Conservation (phyloP, 768 basidiomycete species). For the Galerina marginata region DNA sequence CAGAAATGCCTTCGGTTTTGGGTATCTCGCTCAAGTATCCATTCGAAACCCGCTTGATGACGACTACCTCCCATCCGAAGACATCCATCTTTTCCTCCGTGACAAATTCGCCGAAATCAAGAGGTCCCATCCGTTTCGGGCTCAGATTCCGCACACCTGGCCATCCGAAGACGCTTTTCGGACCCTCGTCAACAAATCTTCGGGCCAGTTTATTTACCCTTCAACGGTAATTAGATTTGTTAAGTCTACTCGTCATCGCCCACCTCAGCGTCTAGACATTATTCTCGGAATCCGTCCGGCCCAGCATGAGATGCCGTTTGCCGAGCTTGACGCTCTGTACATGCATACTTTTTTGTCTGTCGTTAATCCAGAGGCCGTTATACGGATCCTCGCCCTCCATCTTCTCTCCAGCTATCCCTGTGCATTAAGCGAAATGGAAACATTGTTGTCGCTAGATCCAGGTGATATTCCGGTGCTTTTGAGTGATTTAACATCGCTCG, state of each 20-base stretch:
- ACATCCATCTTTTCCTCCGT: slow-evolving; percentile 4
- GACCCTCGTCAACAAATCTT: not conserved
- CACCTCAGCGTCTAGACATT: not conserved
- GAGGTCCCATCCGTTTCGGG: slow-evolving; percentile 1
- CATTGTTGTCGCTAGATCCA: too few relatives aligned
- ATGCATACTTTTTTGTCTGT: not conserved
- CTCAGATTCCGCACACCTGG: not conserved
- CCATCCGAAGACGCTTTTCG: not conserved
- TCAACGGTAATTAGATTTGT: slow-evolving; percentile 1
- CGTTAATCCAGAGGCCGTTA: not conserved
- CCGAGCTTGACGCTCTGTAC: slow-evolving; percentile 11
- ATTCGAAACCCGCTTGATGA: slow-evolving; percentile 1
- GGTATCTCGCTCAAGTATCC: not conserved
- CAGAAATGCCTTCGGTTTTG: not conserved
- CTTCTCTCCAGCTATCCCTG: not conserved
- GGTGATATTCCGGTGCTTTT: too few relatives aligned
- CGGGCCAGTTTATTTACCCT: slow-evolving; percentile 12
- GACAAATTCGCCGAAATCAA: not conserved
- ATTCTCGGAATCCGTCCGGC: not conserved
- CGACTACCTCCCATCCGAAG: not conserved
- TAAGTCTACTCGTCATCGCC: not conserved
- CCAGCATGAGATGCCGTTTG: not conserved
- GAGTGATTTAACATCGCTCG: too few relatives aligned
- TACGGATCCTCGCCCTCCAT: not conserved
- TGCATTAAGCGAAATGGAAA: too few relatives aligned